These are phyloP conservation scores for Cladosporium sp. DNA, from an alignment of 2,329 filamentous ascomycete species.

Conservation along the genomic window DNA sequence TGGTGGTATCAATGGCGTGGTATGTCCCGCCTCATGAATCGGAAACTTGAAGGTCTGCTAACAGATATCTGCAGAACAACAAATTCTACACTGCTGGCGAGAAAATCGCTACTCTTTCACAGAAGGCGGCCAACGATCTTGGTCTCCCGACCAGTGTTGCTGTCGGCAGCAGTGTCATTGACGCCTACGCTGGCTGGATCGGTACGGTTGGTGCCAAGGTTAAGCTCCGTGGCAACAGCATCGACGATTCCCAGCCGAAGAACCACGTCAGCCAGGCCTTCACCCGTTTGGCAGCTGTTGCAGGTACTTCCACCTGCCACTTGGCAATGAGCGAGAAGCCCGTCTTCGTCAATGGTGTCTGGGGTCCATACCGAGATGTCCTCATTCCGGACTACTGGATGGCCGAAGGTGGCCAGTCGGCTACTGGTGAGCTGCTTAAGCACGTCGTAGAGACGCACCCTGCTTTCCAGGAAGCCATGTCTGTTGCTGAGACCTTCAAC, in stretches of 20 bases:
- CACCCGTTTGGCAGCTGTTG: conserved; percentile 85
- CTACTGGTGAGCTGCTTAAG: conserved; percentile 89
- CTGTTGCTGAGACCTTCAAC: conserved; percentile 74
- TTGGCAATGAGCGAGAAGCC: conserved; percentile 90
- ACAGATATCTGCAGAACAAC: conserved; percentile 67
- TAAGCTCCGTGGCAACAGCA: conserved; percentile 53
- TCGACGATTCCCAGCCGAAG: conserved; percentile 60
- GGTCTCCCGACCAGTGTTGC: conserved; percentile 84
- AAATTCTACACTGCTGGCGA: conserved; percentile 89
- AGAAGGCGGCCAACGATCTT: conserved; percentile 76
- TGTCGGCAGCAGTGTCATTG: conserved; percentile 93
- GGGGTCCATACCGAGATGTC: conserved; percentile 95
- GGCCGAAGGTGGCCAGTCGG: conserved; percentile 94
- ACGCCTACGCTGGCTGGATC: conserved; percentile 98
- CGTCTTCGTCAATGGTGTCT: conserved; percentile 91
- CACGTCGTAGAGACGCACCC: conserved; percentile 95
- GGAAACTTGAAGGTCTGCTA: conserved; percentile 17
- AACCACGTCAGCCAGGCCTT: conserved; percentile 93
- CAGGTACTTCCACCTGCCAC: conserved; percentile 95
- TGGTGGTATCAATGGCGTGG: conserved; percentile 91
- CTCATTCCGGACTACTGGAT: conserved; percentile 92
- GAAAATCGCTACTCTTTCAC: conserved; percentile 77
- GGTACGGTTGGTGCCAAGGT: conserved; percentile 98
- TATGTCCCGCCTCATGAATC: conserved; percentile 43
- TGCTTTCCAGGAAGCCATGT: conserved; percentile 74